Conservation (phyloP, 2,329 filamentous ascomycete species). For the Nemania diffusa region DNA sequence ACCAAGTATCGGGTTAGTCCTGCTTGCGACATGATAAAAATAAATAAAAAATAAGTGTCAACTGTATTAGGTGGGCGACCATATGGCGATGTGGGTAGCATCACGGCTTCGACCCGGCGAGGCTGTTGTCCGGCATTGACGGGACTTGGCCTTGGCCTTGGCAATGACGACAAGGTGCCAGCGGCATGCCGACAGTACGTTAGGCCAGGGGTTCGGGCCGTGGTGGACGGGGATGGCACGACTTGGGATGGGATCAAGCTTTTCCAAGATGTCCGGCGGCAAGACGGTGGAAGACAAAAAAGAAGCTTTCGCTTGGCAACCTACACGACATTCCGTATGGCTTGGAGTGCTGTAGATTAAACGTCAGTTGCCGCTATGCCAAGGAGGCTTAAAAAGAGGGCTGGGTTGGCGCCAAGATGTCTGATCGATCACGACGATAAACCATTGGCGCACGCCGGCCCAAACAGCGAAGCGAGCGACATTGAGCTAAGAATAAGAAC, state of each 20-base stretch:
- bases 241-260: slow-evolving; percentile 29
- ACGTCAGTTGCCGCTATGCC: slow-evolving; percentile 48
- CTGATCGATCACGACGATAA: slow-evolving; percentile 36
- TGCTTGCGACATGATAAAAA: background rate
- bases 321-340: slow-evolving; percentile 52
- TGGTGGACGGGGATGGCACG: background rate
- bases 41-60: background rate
- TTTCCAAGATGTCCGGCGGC: slow-evolving; percentile 25
- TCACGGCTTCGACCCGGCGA: background rate
- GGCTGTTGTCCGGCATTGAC: background rate
- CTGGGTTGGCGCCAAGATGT: slow-evolving; percentile 50
- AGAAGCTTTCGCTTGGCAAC: slow-evolving; percentile 49
- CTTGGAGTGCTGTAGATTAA: slow-evolving; percentile 50
- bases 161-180: slow-evolving; percentile 26
- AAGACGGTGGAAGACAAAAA: slow-evolving; percentile 39
- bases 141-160: slow-evolving; percentile 21
- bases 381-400: slow-evolving; percentile 47
- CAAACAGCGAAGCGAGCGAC: slow-evolving; percentile 20
- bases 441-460: slow-evolving; percentile 34
- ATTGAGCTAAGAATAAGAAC: slow-evolving; percentile 22
- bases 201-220: slow-evolving; percentile 18
- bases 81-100: background rate
- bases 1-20: background rate
- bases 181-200: slow-evolving; percentile 5
- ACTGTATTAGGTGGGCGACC: background rate